Base-by-base conservation (phyloP, 2,329 filamentous ascomycete genomes). In the Arthrobotrys musiformis region DNA sequence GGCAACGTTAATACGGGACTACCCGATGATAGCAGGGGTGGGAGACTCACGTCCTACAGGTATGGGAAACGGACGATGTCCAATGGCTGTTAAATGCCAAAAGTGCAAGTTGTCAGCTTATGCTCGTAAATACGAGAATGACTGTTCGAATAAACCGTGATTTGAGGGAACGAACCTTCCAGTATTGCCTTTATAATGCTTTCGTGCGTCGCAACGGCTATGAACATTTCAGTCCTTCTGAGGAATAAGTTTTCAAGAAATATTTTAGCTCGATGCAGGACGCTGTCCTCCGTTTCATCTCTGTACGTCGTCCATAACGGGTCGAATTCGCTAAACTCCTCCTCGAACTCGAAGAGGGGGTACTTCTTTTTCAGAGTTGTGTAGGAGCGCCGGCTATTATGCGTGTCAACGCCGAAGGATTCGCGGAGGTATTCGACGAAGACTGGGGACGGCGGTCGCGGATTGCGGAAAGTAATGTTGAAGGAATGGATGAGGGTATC, bases 361-460 rank as follows among this genome's bases (percentile, higher is more conserved):
- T 70, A 77, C 33, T 66, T 64, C 44, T 77, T 77, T 35, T 70
- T 77, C 7, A 77, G 52, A 13, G 63, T 56, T 40, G 73, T 77
- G 35, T 70, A 70, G 24, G 73, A 77, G 13, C 64, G 66, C 4
- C 73, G 66, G 44, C 66, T 70, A 48, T 62, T 77, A 30, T 77
- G 73, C 17, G 73, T 77, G 26, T 77, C 73, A 42, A 77, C 73
- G 52, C 73, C 73, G 44, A 70, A 70, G 56, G 73, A 67, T 61
- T 77, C 73, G n/a, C 73, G 73, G 42, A 77, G 52, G 33, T 61
- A 70, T 46, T 77, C 73, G 60, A 77, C 61, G 30, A 77, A 77
- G 30, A 77, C 61, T 19, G 73, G 73, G 6, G 73, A 70, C 22
- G 73, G 60, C 3, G 73, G 73, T n/a, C 33, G 50, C 15, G 73